A percentile compares a stretch with the other conserved stretches of the same genome.
These are phyloP conservation scores for Achlya hypogyna DNA, from an alignment of 352 stramenopile genomes.

Conservation along the genomic window DNA sequence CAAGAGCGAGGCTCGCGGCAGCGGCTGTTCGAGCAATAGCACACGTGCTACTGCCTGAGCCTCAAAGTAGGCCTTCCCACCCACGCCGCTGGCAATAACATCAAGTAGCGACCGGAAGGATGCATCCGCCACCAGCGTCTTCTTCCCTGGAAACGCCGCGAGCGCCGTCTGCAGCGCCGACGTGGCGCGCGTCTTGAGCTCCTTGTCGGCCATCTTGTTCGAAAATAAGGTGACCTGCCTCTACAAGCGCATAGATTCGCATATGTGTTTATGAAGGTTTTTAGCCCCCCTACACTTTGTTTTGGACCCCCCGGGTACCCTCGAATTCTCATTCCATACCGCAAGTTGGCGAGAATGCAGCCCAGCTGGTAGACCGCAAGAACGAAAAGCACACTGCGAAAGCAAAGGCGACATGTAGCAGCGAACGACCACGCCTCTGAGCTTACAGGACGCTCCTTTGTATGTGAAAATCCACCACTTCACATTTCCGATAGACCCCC, in stretches of 20 bases:
- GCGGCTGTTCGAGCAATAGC: slow-evolving; percentile 32
- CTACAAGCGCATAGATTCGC: not conserved
- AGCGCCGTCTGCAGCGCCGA: not conserved
- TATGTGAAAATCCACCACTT: no score
- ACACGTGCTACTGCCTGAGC: slow-evolving; percentile 39
- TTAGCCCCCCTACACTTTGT: no score
- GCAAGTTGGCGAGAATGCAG: no score
- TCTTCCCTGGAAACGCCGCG: slow-evolving; percentile 4
- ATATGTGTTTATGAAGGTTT: not conserved
- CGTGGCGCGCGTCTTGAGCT: not conserved
- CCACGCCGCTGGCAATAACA: slow-evolving; percentile 51
- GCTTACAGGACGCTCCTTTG: no score
- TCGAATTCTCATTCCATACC: no score
- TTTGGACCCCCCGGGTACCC: no score
- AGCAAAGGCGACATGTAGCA: no score
- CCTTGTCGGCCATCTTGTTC: not conserved
- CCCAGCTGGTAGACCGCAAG: no score
- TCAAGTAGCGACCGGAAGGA: slow-evolving; percentile 54
- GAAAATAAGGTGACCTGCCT: no score
- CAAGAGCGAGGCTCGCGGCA: slow-evolving; percentile 25
- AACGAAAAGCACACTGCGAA: no score
- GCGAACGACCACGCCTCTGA: no score
- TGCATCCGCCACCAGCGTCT: slow-evolving; percentile 37
- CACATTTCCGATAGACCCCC: no score
- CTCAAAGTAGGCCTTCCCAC: slow-evolving; percentile 57